Evolutionary conservation across 2,329 filamentous ascomycete genomes (phyloP).

Genomic region (Pyrenophora graminea): DNA sequence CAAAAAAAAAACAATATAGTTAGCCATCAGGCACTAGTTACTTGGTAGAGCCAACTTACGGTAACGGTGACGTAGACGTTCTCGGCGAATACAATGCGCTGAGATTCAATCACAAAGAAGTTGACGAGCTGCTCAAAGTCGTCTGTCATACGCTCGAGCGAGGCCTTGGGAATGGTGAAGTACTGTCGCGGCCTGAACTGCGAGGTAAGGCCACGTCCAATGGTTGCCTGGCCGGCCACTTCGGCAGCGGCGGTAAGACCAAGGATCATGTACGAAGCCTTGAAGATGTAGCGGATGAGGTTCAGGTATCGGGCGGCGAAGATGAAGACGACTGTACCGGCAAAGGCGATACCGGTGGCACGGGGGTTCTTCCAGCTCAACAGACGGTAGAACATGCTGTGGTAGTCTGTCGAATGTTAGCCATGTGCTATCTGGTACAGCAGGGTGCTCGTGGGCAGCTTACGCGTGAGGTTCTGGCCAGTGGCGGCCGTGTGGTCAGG

Average conservation of each 20-base stretch:
- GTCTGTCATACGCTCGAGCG: constrained; percentile 63
- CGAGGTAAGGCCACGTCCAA: constrained; percentile 63
- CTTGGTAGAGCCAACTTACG: constrained; percentile 50
- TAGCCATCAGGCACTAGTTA: neutral
- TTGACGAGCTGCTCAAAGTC: constrained; percentile 68
- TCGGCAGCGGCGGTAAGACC: constrained; percentile 64
- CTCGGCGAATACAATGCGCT: constrained; percentile 68
- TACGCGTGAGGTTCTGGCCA: constrained; percentile 66
- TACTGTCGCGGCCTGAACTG: constrained; percentile 67
- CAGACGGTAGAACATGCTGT: constrained; percentile 68
- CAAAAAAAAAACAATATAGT: neutral
- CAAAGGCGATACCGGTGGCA: constrained; percentile 65
- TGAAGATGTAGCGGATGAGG: constrained; percentile 65
- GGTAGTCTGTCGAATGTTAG: constrained; percentile 58
- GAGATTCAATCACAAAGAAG: constrained; percentile 71
- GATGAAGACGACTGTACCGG: constrained; percentile 61
- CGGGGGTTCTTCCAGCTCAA: constrained; percentile 70
- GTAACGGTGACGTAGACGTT: constrained; percentile 64
- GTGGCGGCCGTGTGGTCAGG: constrained; percentile 61
- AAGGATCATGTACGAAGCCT: constrained; percentile 62
- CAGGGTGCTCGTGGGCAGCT: constrained; percentile 24
- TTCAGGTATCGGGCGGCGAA: constrained; percentile 67
- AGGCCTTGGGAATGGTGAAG: constrained; percentile 68
- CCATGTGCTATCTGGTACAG: constrained; percentile 1
- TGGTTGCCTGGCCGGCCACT: constrained; percentile 58